Base-by-base conservation (phyloP, 371 early-diverging fungal genomes). In the Batrachochytrium dendrobatidis region DNA sequence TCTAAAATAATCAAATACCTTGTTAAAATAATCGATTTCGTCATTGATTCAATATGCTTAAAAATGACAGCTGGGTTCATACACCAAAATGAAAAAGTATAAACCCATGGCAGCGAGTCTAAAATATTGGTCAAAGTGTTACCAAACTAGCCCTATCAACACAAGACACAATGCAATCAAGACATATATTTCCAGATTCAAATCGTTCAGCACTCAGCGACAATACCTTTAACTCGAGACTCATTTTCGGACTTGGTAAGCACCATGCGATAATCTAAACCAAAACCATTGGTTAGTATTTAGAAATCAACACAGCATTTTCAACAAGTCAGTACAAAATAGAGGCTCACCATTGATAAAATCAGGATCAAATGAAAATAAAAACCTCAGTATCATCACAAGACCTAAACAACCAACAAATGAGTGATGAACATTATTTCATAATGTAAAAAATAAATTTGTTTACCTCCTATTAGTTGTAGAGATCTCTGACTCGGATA, bases 31-130 rank as follows among this genome's bases (percentile, higher is more conserved):
- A 61, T 53, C 3, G 46, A 35, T 22, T 55, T 30, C 6, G 56
- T 32, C 1, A 28, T 17, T 15, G 28, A 17, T 15, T 43, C 55
- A 2, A 65, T 20, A 20, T 60, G 39, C n/a, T 35, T 30, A 50
- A 82, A 81, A 20, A 72, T 60, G 28, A 76, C 60, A 3, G 65
- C 69, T n/a, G 80, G 62, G 54, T 80, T 77, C 51, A 81, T 32
- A 34, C 80, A 68, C 64, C 70, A 68, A 56, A 79, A 77, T 3
- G 51, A 24, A 22, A 51, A 7, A 3, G 51, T 3, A 51, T 51
- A 51, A 18, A 51, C 4, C 51, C 51, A 51, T 22, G 6, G 8
- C 8, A 29, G 39, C n/a, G n/a, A n/a, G n/a, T n/a, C n/a, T n/a
- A n/a, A n/a, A n/a, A n/a, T n/a, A n/a, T n/a, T n/a, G n/a, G n/a